phyloP scores from a whole-genome alignment of 2,329 filamentous ascomycete genomes.

The Penicillium sp. region DNA sequence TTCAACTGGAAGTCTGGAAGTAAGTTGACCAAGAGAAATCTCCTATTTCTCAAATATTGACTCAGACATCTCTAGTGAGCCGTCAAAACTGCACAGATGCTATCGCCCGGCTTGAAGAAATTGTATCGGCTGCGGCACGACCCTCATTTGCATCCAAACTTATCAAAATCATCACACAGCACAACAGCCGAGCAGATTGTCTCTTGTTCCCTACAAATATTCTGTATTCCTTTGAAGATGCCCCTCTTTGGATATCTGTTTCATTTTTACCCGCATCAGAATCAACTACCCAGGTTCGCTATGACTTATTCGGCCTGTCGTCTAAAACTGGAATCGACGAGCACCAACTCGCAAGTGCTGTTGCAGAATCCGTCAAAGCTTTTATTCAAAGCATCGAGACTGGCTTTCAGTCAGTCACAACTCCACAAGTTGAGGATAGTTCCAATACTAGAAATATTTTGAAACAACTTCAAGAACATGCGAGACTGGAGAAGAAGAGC shows the following conservation, averaged over 20 bases:
- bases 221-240: conserved; percentile 29
- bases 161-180: conserved; percentile 7
- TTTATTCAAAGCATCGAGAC: conserved; percentile 21
- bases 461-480: conserved; percentile 30
- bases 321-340: background rate
- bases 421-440: background rate
- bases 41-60: background rate
- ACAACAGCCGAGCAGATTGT: conserved; percentile 7
- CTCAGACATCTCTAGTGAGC: conserved; percentile 11
- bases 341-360: background rate
- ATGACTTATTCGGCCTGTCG: conserved; percentile 35
- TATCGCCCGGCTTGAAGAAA: conserved; percentile 13
- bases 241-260: conserved; percentile 32
- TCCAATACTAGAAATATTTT: conserved; percentile 21
- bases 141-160: conserved; percentile 14
- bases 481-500: conserved; percentile 31
- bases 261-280: conserved; percentile 37
- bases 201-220: conserved; percentile 35
- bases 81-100: conserved; percentile 6
- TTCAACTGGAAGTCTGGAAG: conserved; percentile 46
- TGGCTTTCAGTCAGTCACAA: conserved; percentile 19
- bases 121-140: conserved; percentile 1
- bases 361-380: conserved; percentile 11
- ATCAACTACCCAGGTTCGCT: conserved; percentile 37
- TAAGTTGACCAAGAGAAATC: conserved; percentile 9